Base-by-base conservation (phyloP, 768 basidiomycete genomes). In the Amylocystis lapponica region DNA sequence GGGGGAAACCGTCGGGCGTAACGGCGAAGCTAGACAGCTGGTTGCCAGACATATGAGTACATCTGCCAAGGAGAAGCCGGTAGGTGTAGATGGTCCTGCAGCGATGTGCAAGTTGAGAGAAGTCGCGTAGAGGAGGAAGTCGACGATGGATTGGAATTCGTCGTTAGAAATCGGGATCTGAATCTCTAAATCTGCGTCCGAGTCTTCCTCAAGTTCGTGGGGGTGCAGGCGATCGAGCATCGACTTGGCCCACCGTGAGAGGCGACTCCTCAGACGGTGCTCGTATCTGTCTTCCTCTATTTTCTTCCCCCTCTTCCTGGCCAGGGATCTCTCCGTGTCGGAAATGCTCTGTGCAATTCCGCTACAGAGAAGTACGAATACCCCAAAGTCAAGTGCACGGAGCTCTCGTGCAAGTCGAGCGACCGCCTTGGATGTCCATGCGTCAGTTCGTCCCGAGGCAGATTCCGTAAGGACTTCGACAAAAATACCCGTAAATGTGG, bases 391-490 rank as follows among this genome's bases (percentile, higher is more conserved):
- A 4, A 50, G 43, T 21, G 37, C 42, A 41, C 59, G 61, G 19
- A 71, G 36, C 3, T 48, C 45, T n/a, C 60, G 54, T 3, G 60
- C 63, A 33, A 75, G 55, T 7, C 55, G 68, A 27, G 64, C 54
- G 13, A 71, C 49, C 9, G 68, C 69, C 49, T 66, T 69, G 46
- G 66, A 72, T 12, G 66, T 58, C 74, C 74, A 79, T 27, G 63
- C 55, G 13, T 53, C 43, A 7, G 54, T 17, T 43, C 29, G 27
- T 38, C 43, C 47, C 2, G 39, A 29, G 7, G 12, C 27, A n/a
- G 46, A 30, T 20, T 52, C 36, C 11, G 40, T 45, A n/a, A 74
- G 48, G 19, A 54, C 61, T 4, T 60, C 54, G 13, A 62, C 50
- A 13, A 74, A 55, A 6, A 61, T 43, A 19, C 56, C 47, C 5